Conservation (phyloP, 192 early-diverging fungal genomes). For the Coemansia sp. region DNA sequence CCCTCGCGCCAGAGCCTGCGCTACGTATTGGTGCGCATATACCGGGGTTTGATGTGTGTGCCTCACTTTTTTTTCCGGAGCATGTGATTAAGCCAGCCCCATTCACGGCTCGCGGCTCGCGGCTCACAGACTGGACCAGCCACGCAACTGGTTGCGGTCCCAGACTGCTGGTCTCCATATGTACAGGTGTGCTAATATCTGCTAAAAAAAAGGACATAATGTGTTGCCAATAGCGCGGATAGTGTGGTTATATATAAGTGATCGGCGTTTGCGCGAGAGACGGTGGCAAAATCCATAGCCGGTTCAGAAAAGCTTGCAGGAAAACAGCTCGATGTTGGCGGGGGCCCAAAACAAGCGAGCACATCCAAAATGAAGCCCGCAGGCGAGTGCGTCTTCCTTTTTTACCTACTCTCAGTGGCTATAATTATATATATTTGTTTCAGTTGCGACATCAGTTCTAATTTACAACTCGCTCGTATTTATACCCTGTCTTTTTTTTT, state of each 20-base stretch:
- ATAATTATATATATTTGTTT: not conserved
- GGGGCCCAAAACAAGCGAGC: constrained; percentile 6
- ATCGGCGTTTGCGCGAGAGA: not conserved
- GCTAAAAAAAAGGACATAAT: not conserved
- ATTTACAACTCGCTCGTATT: not conserved
- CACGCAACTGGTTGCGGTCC: not conserved
- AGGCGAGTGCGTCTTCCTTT: not conserved
- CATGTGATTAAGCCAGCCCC: not conserved
- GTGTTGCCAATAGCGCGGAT: not conserved
- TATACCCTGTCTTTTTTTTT: not conserved
- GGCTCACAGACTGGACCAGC: not conserved
- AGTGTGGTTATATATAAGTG: not conserved
- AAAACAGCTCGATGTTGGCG: not conserved
- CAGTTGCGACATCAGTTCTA: not conserved
- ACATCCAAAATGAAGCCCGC: not conserved
- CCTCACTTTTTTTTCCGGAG: not conserved
- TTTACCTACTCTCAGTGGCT: not conserved
- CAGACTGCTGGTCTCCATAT: not conserved
- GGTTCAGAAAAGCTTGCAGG: not conserved
- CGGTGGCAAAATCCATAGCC: not conserved
- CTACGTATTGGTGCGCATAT: no score
- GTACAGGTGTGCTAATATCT: not conserved
- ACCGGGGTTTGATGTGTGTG: not conserved
- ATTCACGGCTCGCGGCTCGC: not conserved
- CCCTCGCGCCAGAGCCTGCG: not conserved